Conservation (phyloP, 371 early-diverging fungal species). For the Dinochytrium kinnereticum region DNA sequence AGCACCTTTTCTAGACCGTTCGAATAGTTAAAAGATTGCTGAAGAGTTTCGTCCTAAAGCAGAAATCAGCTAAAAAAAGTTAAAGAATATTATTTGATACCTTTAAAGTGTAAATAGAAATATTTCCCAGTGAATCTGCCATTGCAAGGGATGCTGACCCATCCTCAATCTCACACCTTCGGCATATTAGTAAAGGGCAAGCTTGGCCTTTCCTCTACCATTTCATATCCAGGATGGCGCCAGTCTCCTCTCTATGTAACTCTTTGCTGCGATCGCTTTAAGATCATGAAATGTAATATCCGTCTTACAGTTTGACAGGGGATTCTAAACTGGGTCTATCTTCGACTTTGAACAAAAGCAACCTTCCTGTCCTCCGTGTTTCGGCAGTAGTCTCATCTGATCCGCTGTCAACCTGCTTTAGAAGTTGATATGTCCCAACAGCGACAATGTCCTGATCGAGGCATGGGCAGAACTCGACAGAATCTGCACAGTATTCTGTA, state of each 20-base stretch:
- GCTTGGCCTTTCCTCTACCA: conserved; percentile 58
- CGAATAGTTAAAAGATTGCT: not conserved
- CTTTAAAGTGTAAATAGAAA: conserved; percentile 54
- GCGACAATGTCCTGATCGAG: conserved; percentile 56
- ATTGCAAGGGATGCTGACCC: conserved; percentile 59
- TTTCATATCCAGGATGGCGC: conserved; percentile 85
- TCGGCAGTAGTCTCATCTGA: conserved; percentile 30
- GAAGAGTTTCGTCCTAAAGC: not conserved
- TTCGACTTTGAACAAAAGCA: conserved; percentile 39
- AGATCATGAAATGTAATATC: no score
- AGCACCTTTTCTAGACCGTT: conserved; percentile 60
- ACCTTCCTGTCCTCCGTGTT: conserved; percentile 49
- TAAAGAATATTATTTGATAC: conserved; percentile 1
- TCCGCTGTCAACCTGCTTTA: conserved; percentile 35
- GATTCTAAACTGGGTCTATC: not conserved
- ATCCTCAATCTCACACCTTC: conserved; percentile 30
- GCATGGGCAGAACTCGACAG: conserved; percentile 80
- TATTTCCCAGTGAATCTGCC: conserved; percentile 68
- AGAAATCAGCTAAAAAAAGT: not conserved
- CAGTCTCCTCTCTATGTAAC: conserved; percentile 55
- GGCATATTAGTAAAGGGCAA: not conserved
- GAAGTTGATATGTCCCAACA: conserved; percentile 83
- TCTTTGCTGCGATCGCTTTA: no score
- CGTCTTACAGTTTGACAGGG: not conserved
- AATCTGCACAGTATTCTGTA: conserved; percentile 80